Evolutionary conservation across 768 basidiomycete species (phyloP).

Genomic region (Russula compacta): DNA sequence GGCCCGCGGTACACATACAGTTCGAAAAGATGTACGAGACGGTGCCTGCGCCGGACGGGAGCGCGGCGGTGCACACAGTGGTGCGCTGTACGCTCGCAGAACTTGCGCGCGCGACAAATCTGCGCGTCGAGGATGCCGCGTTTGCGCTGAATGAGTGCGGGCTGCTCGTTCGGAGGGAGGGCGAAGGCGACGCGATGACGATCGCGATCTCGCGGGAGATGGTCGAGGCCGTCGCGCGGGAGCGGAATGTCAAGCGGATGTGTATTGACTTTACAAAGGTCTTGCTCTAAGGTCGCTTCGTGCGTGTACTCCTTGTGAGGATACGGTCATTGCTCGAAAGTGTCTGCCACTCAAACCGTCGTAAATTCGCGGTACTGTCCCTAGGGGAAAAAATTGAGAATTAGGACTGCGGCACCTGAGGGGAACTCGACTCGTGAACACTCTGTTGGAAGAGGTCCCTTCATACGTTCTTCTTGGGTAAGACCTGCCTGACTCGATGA

Average conservation of each 20-base stretch:
- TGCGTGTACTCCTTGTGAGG: neutral
- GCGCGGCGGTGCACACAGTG: constrained; percentile 58
- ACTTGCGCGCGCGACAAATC: constrained; percentile 69
- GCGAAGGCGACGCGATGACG: constrained; percentile 31
- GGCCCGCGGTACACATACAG: constrained; percentile 33
- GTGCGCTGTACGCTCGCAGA: constrained; percentile 66
- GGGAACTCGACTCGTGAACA: too few species aligned
- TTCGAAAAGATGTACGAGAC: constrained; percentile 48
- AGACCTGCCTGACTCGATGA: neutral
- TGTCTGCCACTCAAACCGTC: neutral
- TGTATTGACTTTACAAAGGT: constrained; percentile 55
- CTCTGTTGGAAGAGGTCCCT: too few species aligned
- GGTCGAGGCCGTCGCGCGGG: constrained; percentile 56
- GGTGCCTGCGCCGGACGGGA: constrained; percentile 50
- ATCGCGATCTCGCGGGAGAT: constrained; percentile 54
- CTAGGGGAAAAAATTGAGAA: neutral
- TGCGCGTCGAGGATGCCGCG: constrained; percentile 78
- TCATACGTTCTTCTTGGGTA: too few species aligned
- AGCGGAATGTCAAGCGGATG: constrained; percentile 63
- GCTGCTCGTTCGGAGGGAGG: constrained; percentile 41
- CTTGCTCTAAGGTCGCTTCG: constrained; percentile 30
- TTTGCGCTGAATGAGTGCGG: constrained; percentile 87
- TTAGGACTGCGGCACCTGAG: too few species aligned
- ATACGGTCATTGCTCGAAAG: neutral
- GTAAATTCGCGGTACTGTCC: neutral